A percentile compares a stretch with the other conserved stretches of the same genome.
These are phyloP conservation scores for Penicillium paxilli DNA, from an alignment of 495 filamentous ascomycete genomes.

Conservation along the genomic window DNA sequence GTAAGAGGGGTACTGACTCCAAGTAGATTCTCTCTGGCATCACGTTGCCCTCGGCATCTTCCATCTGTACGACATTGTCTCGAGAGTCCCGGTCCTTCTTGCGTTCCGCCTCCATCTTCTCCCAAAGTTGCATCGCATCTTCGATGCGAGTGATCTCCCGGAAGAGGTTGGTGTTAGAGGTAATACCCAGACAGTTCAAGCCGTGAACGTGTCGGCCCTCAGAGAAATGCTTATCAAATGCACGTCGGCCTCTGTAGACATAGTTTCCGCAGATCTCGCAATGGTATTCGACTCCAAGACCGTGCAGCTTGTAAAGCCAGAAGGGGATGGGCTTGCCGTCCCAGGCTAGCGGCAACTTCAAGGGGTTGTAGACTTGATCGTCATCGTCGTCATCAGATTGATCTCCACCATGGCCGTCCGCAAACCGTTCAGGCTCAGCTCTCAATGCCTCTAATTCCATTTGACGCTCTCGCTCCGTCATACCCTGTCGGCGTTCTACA, in stretches of 20 bases:
- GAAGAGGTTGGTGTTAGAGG: slow-evolving; percentile 82
- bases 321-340: slow-evolving; percentile 98
- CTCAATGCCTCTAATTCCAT: slow-evolving; percentile 88
- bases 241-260: slow-evolving; percentile 93
- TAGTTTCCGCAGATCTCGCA: slow-evolving; percentile 98
- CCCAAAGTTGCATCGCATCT: slow-evolving; percentile 85
- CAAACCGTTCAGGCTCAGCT: slow-evolving; percentile 53
- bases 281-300: slow-evolving; percentile 88
- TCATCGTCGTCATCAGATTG: slow-evolving; percentile 72
- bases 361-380: slow-evolving; percentile 88
- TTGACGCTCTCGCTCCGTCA: slow-evolving; percentile 93
- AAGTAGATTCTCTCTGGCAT: slow-evolving; percentile 98
- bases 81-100: slow-evolving; percentile 71
- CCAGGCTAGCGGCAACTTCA: slow-evolving; percentile 94
- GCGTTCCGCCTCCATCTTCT: slow-evolving; percentile 86
- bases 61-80: slow-evolving; percentile 94
- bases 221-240: slow-evolving; percentile 98
- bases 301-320: slow-evolving; percentile 97
- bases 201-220: slow-evolving; percentile 91
- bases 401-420: slow-evolving; percentile 53
- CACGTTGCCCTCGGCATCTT: slow-evolving; percentile 94
- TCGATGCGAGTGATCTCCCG: slow-evolving; percentile 91
- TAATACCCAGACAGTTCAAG: slow-evolving; percentile 89
- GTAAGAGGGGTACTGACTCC: slow-evolving; percentile 51
- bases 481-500: slow-evolving; percentile 89